Evolutionary conservation across 148 eudicot species (phyloP).

Genomic region (Rhododendron ferrugineum): DNA sequence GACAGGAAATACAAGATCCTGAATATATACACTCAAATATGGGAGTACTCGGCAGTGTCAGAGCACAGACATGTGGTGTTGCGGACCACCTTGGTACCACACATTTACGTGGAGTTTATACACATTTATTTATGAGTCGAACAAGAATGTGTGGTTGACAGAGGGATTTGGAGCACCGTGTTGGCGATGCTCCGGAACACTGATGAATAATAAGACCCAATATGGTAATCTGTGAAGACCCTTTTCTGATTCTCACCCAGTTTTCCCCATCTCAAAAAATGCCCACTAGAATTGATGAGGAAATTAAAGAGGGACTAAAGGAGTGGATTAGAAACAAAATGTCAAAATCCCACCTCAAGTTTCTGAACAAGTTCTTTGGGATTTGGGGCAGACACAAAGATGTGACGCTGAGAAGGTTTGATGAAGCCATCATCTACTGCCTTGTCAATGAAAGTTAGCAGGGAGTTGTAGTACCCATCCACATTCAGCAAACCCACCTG

Average conservation of each 20-base stretch:
- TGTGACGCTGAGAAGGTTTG: constrained; percentile 58
- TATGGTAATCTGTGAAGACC: constrained; percentile 6
- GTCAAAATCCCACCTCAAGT: constrained; percentile 46
- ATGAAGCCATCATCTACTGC: constrained; percentile 81
- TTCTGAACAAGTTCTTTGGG: constrained; percentile 67
- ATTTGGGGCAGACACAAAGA: constrained; percentile 64
- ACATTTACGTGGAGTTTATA: too few species aligned
- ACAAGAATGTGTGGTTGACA: too few species aligned
- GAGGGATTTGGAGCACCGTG: too few species aligned
- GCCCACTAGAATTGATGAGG: neutral
- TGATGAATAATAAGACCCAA: too few species aligned
- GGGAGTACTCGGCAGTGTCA: too few species aligned
- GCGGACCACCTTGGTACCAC: too few species aligned
- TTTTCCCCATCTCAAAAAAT: neutral
- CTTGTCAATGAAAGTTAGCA: constrained; percentile 63
- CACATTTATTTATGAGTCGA: too few species aligned
- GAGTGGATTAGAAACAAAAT: neutral
- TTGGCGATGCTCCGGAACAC: too few species aligned
- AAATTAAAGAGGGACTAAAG: neutral
- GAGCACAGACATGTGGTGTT: too few species aligned
- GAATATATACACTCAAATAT: neutral
- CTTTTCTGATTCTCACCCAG: neutral
- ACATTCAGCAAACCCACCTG: constrained; percentile 81
- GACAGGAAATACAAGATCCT: neutral
- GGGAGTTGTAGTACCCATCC: constrained; percentile 62